Evolutionary conservation across 2,329 filamentous ascomycete genomes (phyloP), one percentile per base, ranked within the genome.

Genomic region (Karstenula rhodostoma): DNA sequence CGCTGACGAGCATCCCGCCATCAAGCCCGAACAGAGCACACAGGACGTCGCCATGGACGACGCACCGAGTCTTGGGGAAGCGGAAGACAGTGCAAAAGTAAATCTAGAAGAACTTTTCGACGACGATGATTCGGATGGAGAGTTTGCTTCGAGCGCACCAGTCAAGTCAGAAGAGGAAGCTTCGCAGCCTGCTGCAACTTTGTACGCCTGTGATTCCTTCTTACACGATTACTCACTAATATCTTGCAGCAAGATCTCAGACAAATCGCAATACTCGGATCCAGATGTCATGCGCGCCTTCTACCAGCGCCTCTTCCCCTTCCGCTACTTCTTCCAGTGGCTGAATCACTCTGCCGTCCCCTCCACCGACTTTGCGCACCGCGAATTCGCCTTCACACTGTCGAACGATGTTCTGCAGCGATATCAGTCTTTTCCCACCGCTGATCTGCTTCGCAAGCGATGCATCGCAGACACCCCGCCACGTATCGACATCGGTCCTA

Each of bases 401-500:
- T 89, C 90, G 60, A 96, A 94, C 73, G 94, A 97, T 68, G 91
- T 91, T 43, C 97, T 97, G 78, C 85, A 97, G 32, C 90, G 95
- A 75, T 99, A 98, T 77, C 93, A 97, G 77, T 93, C 89, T 29
- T 92, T 90, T 68, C 81, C 86, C 13, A 88, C 87, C 6, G 85
- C 87, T 59, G 90, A 92, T 69, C 78, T 89, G 77, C 87, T 99
- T 44, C 92, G 94, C 37, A 97, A 97, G 79, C 93, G 97, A 69
- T 92, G 97, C 57, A 84, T 99, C 4, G 88, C 89, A 47, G 87
- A 94, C 67, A 92, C 96, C 73, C 95, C 95, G 3, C 91, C 92
- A 1, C 93, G 95, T 79, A 98, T 99, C 82, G 95, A 99, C 83
- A 98, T 99, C 71, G 95, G 95, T 0, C 95, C 95, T n/a, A 91